A percentile compares a stretch with the other conserved stretches of the same genome.
These are phyloP conservation scores for Sporodiniella umbellata DNA, from an alignment of 371 early-diverging fungal genomes.

Conservation along the genomic window DNA sequence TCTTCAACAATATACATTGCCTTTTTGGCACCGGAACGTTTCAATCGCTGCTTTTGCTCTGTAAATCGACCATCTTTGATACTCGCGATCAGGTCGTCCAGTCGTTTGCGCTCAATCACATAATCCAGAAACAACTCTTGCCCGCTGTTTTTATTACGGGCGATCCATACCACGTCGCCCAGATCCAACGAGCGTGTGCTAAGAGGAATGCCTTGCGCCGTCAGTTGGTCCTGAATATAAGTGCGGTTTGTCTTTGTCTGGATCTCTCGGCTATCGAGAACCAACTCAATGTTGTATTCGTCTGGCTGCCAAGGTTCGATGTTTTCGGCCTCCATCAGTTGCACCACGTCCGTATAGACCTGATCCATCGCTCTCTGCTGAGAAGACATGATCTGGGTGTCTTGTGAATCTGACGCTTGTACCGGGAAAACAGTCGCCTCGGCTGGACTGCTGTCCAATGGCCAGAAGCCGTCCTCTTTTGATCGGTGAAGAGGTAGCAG, in stretches of 20 bases:
- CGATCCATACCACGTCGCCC: conserved; percentile 92
- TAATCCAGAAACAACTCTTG: conserved; percentile 80
- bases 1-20: conserved; percentile 88
- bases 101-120: conserved; percentile 91
- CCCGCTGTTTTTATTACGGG: conserved; percentile 43
- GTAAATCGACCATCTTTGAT: conserved; percentile 93
- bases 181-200: conserved; percentile 68
- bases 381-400: neutral
- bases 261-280: conserved; percentile 87
- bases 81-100: conserved; percentile 88
- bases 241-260: conserved; percentile 62
- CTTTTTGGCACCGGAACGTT: conserved; percentile 62
- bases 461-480: conserved; percentile 23
- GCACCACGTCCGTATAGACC: neutral
- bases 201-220: conserved; percentile 48
- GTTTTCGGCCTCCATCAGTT: neutral
- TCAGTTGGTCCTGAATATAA: conserved; percentile 68
- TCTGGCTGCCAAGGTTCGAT: conserved; percentile 34
- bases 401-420: neutral
- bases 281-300: conserved; percentile 68
- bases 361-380: neutral
- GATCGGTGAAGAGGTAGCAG: conserved; percentile 20
- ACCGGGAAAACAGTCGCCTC: neutral
- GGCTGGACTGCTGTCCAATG: neutral
- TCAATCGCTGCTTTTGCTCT: conserved; percentile 93